Evolutionary conservation across 495 filamentous ascomycete species (phyloP).

Genomic region (Aspergillus steynii): DNA sequence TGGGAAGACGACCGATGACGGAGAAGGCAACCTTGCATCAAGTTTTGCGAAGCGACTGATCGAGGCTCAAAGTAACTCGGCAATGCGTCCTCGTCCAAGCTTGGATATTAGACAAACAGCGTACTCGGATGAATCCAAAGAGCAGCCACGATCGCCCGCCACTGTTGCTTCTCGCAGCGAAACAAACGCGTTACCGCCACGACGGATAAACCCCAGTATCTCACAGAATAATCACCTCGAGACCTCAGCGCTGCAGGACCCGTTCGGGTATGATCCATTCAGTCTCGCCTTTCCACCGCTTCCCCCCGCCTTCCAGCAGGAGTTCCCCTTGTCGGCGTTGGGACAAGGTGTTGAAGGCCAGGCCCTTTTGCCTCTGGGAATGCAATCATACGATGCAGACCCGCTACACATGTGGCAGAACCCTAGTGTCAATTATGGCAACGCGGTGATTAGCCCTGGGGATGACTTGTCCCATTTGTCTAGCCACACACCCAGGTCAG

Average conservation of each 20-base stretch:
- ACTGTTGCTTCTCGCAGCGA: not conserved
- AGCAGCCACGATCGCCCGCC: constrained; percentile 15
- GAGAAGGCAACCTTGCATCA: constrained; percentile 32
- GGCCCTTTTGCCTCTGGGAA: too few species aligned
- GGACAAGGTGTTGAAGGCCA: too few species aligned
- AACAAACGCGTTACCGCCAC: not conserved
- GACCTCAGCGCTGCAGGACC: constrained; percentile 10
- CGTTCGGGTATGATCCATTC: constrained; percentile 21
- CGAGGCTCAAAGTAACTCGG: constrained; percentile 25
- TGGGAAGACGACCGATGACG: constrained; percentile 6
- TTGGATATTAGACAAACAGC: constrained; percentile 38
- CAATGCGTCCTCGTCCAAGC: constrained; percentile 13
- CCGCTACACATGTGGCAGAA: too few species aligned
- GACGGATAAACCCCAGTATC: too few species aligned
- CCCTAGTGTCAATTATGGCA: too few species aligned
- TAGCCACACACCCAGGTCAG: constrained; percentile 10
- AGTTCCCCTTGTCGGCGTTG: not conserved
- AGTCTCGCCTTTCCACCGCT: constrained; percentile 38
- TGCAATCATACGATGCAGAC: too few species aligned
- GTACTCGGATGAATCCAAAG: constrained; percentile 28
- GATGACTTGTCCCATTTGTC: too few species aligned
- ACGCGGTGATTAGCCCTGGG: too few species aligned
- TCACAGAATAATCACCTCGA: constrained; percentile 1
- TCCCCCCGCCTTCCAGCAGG: constrained; percentile 33
- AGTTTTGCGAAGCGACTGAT: constrained; percentile 34